Evolutionary conservation across 345 rosid genomes (phyloP).

Genomic region (Populus euphratica): DNA sequence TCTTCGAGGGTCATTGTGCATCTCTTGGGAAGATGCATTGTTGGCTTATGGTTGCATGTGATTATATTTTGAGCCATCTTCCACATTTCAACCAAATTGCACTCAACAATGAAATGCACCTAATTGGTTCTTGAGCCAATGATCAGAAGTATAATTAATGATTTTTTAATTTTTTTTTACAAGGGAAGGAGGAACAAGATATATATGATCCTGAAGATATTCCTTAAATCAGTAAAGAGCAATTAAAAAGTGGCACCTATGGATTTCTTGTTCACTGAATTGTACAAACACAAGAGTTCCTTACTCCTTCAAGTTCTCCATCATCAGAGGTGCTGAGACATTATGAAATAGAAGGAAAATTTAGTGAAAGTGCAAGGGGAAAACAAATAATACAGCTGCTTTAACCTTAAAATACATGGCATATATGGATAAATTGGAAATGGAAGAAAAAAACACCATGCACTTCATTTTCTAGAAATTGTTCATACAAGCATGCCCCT

Average conservation of each 20-base stretch:
- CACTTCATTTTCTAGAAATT: neutral
- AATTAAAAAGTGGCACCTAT: neutral
- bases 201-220: neutral
- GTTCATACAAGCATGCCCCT: slow-evolving; percentile 4
- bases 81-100: neutral
- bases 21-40: neutral
- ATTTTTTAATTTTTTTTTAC: too few species aligned
- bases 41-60: neutral
- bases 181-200: neutral
- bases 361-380: neutral
- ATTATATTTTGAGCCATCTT: neutral
- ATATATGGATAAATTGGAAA: neutral
- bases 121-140: neutral
- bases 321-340: slow-evolving; percentile 49
- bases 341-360: neutral
- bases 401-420: neutral
- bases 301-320: slow-evolving; percentile 53
- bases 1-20: neutral
- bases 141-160: neutral
- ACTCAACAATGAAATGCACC: neutral
- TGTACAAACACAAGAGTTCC: slow-evolving; percentile 55
- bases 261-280: slow-evolving; percentile 48
- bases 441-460: neutral
- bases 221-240: neutral
- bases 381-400: neutral